Evolutionary conservation across 345 rosid genomes (phyloP).

Genomic region (Pugionium cornutum): DNA sequence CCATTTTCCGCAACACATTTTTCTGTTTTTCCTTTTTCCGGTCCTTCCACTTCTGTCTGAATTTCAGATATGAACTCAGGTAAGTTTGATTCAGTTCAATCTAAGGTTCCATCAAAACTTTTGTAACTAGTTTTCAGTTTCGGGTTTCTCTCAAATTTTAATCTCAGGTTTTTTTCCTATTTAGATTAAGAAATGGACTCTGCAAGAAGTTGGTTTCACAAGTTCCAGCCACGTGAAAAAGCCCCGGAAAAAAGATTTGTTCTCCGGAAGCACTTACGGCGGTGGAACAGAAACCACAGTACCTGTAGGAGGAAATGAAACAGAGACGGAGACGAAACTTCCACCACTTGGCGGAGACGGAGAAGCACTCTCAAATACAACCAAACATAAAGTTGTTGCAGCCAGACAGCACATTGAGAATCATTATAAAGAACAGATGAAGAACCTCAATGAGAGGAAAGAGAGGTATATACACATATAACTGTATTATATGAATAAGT

Average conservation of each 20-base stretch:
- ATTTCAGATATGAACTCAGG: constrained; percentile 31
- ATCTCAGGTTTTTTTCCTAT: background rate
- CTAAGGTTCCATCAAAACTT: background rate
- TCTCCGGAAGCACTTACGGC: constrained; percentile 26
- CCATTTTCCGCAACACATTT: background rate
- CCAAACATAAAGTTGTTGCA: constrained; percentile 74
- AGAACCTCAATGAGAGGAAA: constrained; percentile 67
- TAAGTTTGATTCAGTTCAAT: background rate
- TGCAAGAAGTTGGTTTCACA: constrained; percentile 69
- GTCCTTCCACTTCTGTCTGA: constrained; percentile 21
- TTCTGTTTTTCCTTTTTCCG: constrained; percentile 4
- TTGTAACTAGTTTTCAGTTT: constrained; percentile 2
- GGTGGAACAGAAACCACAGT: constrained; percentile 21
- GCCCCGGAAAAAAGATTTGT: constrained; percentile 44
- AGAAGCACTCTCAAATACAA: constrained; percentile 51
- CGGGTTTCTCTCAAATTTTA: background rate
- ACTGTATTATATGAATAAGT: too few species aligned
- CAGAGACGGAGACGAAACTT: constrained; percentile 12
- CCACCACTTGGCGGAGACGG: constrained; percentile 37
- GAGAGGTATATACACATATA: constrained; percentile 48
- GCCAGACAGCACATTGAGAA: constrained; percentile 80
- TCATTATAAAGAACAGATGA: constrained; percentile 77
- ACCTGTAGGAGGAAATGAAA: constrained; percentile 31
- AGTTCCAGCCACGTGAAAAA: constrained; percentile 65
- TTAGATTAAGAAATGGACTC: constrained; percentile 55